These are phyloP conservation scores for Saturnispora zaruensis DNA, from an alignment of 805 yeast species.

Conservation along the genomic window DNA sequence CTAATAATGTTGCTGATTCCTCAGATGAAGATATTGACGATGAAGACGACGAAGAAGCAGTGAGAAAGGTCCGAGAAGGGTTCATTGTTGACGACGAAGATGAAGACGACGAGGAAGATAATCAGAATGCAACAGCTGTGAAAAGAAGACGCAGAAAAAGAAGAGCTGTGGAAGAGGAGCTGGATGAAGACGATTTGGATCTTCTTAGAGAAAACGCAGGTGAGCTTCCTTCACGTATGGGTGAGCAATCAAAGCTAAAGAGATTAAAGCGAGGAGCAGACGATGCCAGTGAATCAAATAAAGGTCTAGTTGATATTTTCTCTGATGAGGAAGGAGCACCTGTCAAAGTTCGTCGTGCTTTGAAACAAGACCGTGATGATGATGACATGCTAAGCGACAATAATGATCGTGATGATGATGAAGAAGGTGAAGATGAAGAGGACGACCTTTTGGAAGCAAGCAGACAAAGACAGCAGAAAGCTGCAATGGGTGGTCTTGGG, in stretches of 20 bases:
- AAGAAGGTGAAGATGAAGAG: constrained; percentile 23
- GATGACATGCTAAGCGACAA: constrained; percentile 20
- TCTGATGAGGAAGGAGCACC: constrained; percentile 44
- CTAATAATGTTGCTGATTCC: constrained; percentile 43
- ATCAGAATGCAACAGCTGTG: constrained; percentile 30
- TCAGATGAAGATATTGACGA: constrained; percentile 84
- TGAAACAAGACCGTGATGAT: constrained; percentile 18
- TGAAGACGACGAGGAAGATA: constrained; percentile 25
- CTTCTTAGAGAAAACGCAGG: constrained; percentile 87
- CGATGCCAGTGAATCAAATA: constrained; percentile 21
- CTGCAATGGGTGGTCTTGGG: constrained; percentile 36
- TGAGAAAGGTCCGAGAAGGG: constrained; percentile 75
- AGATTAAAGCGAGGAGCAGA: constrained; percentile 72
- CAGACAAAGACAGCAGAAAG: constrained; percentile 19
- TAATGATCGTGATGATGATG: constrained; percentile 26
- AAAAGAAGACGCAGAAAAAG: constrained; percentile 33
- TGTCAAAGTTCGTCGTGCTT: constrained; percentile 15
- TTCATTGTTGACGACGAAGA: constrained; percentile 92
- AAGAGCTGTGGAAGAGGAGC: constrained; percentile 44
- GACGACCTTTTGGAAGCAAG: constrained; percentile 27
- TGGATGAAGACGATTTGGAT: constrained; percentile 94
- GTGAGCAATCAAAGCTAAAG: constrained; percentile 49
- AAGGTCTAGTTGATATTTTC: constrained; percentile 58
- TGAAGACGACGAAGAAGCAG: constrained; percentile 87
- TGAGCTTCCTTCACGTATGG: constrained; percentile 37